Percentiles rank a stretch among this genome's conserved stretches.
These are phyloP conservation scores for Alternaria sp. DNA, from an alignment of 2,329 filamentous ascomycete genomes.

Conservation along the genomic window DNA sequence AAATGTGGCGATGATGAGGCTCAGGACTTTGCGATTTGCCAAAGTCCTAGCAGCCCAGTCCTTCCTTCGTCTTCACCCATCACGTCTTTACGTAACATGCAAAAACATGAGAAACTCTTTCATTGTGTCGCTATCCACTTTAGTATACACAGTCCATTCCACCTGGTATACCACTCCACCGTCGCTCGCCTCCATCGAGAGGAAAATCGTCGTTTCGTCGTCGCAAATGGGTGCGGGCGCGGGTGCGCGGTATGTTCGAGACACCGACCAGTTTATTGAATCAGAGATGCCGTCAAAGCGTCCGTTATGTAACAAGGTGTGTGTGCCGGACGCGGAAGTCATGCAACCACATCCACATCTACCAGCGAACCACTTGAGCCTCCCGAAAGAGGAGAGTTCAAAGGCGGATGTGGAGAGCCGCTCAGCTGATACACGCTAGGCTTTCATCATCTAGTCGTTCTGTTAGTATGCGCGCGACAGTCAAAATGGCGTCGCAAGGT, in stretches of 20 bases:
- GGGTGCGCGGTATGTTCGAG: slow-evolving; percentile 10
- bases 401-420: slow-evolving; percentile 71
- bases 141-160: slow-evolving; percentile 9
- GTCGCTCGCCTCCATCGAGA: not conserved
- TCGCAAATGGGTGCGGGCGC: not conserved
- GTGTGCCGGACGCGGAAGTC: slow-evolving; percentile 99
- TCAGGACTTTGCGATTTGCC: not conserved
- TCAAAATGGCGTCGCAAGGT: not conserved
- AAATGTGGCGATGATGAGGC: slow-evolving; percentile 30
- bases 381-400: slow-evolving; percentile 85
- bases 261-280: slow-evolving; percentile 65
- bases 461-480: slow-evolving; percentile 31
- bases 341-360: slow-evolving; percentile 73
- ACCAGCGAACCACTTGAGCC: slow-evolving; percentile 88
- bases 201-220: not conserved
- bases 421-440: slow-evolving; percentile 95
- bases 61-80: not conserved
- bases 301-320: slow-evolving; percentile 96
- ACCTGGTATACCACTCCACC: not conserved
- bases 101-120: slow-evolving; percentile 4
- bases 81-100: slow-evolving; percentile 3
- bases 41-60: not conserved
- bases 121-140: slow-evolving; percentile 9
- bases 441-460: slow-evolving; percentile 93
- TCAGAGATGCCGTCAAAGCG: slow-evolving; percentile 99